Base-by-base conservation (phyloP, 202 grass and related monocot genomes). In the Saccharum hybrid region DNA sequence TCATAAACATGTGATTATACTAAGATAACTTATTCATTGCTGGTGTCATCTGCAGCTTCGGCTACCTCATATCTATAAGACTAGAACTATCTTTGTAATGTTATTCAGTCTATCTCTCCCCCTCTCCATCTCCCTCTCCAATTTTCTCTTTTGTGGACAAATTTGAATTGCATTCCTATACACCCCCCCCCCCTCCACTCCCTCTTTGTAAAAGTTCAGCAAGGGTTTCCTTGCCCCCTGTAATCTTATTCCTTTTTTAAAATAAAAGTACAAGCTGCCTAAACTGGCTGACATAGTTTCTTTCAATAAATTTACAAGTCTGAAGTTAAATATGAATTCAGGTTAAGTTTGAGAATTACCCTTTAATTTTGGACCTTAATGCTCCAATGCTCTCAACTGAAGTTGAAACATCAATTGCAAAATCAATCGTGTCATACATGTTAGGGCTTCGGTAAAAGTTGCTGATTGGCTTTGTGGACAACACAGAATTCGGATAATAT, bases 371-470 rank as follows among this genome's bases (percentile, higher is more conserved):
- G 34, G 91, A 87, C 70, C 86, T 98, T 34, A 98, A 68, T 73
- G 81, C 81, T 61, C 71, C 96, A 63, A 98, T 96, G 57, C 68
- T 94, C 79, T 92, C 89, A 11, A 92, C 64, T 63, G 93, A 92
- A 71, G 96, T 98, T 63, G 89, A 85, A 82, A 89, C 85, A 74
- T 87, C 88, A 81, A 98, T 83, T 16, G 89, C 78, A 52, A 98
- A 98, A 48, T 96, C 84, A 5, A 98, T 74, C 0, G 78, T 73
- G 43, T 98, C 96, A 15, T 64, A 78, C 96, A 98, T 98, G 57
- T 98, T 91, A 52, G 96, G 96, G 84, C 96, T 98, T 82, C 93
- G 90, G 79, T 96, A 98, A 71, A 93, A 98, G 67, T 98, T 98
- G 89, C 93, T 96, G 89, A 98, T 98, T 28, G 96, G 75, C 83